Evolutionary conservation across 2,329 filamentous ascomycete genomes (phyloP), one percentile per base, ranked within the genome.

Genomic region (Sclerotinia minor): DNA sequence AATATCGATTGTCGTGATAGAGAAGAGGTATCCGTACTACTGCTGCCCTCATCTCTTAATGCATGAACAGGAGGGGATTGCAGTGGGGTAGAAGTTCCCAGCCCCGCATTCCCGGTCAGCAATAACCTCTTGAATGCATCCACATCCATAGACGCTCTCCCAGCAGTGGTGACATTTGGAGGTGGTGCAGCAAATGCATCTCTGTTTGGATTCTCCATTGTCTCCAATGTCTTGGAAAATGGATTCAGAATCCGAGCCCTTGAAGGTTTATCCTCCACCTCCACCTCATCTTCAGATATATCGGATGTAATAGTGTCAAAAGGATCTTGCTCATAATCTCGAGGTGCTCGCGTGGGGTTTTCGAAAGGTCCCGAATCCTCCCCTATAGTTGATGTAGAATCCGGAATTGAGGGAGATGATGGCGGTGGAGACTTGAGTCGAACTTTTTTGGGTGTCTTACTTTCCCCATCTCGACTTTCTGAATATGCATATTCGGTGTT

Each of bases 41-140:
- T 87, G 65, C 82, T 82, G n/a, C 68, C 64, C 80, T 83, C 71
- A 81, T 73, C 70, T 55, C 71, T 71, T 32, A 73, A 67, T 35
- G 65, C 63, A 65, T 74, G 72, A 68, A 70, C 70, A 38, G 72
- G 65, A 64, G 72, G 76, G 67, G 76, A 72, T 52, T 71, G 65
- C 54, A 76, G 66, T 64, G 74, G 73, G 41, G 71, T 61, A 75
- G 78, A 69, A 76, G 71, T 59, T 69, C 69, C 73, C 55, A 77
- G 70, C 53, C 79, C 83, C 47, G 85, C 76, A 73, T 87, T 86
- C 26, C 92, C 92, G 0, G 91, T 95, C 80, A 95, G 82, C 59
- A 95, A 83, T 69, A 95, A 79, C 69, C 89, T 84, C 75, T 88
- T 89, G 79, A 95, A 95, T 9, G 91, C 88, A 75, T 92, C 87